Base-by-base conservation (phyloP, 169 alveolate species). In the Fabrea salina region DNA sequence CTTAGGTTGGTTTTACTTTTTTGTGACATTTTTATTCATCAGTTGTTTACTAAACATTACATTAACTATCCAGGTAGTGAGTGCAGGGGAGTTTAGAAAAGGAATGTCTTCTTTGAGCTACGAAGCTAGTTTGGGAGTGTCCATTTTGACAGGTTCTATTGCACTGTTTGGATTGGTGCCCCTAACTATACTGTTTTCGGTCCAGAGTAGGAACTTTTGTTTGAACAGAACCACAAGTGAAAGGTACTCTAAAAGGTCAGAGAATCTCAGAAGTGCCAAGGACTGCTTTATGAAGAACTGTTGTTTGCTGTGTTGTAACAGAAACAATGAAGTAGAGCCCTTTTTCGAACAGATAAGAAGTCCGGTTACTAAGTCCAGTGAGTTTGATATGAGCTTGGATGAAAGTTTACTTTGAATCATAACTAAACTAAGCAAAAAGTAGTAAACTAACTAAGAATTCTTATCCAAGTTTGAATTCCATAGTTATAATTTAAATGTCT, bases 1-100 rank as follows among this genome's bases (percentile, higher is more conserved):
- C 53, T 86, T 83, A 64, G 71, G 82, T 1, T 67, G 39, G n/a
- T 88, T 88, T 66, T 68, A 82, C 16, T 32, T 72, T 19, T 86
- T 82, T 57, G 43, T 86, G 37, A 40, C 35, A 2, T 22, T 50
- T 6, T 4, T 82, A 5, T 80, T 56, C 8, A 40, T 80, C 30
- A 57, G 74, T 56, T 22, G 39, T 0, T 30, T 44, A 32, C 22
- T 58, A n/a, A 25, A 67, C n/a, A 47, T 74, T 40, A 19, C 61
- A 4, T 33, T 57, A 0, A 32, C 74, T 8, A 35, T 66, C 0
- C 66, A 64, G 30, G 51, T 79, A 3, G 41, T 40, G 19, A 66
- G 32, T 13, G 54, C 54, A 22, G 25, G 37, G 19, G 43, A 32
- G 30, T 13, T 32, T 22, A n/a, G 39, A n/a, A 7, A 56, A 32